These are phyloP conservation scores for Lachnellula willkommii DNA, from an alignment of 2,329 filamentous ascomycete genomes.

Conservation along the genomic window DNA sequence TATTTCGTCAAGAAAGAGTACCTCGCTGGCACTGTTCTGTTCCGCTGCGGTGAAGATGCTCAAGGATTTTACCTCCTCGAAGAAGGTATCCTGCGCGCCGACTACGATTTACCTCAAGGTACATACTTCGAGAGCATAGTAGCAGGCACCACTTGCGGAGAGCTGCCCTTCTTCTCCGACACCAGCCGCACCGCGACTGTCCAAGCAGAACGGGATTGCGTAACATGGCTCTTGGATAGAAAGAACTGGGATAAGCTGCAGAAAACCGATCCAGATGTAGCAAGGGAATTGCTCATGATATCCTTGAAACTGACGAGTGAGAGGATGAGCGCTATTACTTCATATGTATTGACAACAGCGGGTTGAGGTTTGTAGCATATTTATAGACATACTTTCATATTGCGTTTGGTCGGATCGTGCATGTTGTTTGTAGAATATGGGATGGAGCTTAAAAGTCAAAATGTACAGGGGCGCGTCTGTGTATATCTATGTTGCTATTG, in stretches of 20 bases:
- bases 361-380: conserved; percentile 24
- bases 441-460: neutral
- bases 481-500: too few relatives aligned
- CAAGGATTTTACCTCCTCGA: conserved; percentile 88
- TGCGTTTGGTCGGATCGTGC: neutral
- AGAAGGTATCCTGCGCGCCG: conserved; percentile 78
- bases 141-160: conserved; percentile 89
- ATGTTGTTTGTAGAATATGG: neutral
- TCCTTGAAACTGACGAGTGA: conserved; percentile 93
- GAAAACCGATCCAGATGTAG: conserved; percentile 67
- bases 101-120: conserved; percentile 88
- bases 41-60: conserved; percentile 68
- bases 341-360: conserved; percentile 40
- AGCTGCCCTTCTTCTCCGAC: conserved; percentile 92
- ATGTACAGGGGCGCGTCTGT: too few relatives aligned
- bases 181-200: conserved; percentile 84
- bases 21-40: conserved; percentile 66
- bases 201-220: conserved; percentile 71
- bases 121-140: conserved; percentile 87
- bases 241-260: conserved; percentile 70
- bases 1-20: conserved; percentile 72
- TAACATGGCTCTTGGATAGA: conserved; percentile 74
- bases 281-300: conserved; percentile 76
- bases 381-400: neutral
- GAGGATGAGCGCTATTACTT: conserved; percentile 71